Evolutionary conservation across 2,329 filamentous ascomycete species (phyloP).

Genomic region (Davidsoniella neocaledoniae): DNA sequence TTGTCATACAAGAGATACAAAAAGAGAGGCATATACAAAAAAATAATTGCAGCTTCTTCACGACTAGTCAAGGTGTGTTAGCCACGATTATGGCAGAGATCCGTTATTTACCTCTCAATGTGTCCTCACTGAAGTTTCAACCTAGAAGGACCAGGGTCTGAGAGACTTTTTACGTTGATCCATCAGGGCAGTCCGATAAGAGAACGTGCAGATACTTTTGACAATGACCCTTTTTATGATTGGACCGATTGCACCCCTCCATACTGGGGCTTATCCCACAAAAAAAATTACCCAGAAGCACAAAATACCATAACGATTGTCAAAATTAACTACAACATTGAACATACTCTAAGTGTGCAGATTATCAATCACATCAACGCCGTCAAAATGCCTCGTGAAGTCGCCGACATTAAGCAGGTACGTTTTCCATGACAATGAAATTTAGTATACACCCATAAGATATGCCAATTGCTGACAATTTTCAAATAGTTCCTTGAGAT

Average conservation of each 20-base stretch:
- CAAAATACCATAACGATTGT: slow-evolving; percentile 12
- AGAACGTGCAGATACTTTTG: slow-evolving; percentile 1
- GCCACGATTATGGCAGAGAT: too few species aligned
- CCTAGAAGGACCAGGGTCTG: neutral
- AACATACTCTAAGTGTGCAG: slow-evolving; percentile 13
- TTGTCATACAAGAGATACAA: too few species aligned
- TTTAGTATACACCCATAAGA: neutral
- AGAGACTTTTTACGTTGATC: neutral
- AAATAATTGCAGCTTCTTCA: too few species aligned
- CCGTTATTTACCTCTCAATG: neutral
- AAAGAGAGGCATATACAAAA: too few species aligned
- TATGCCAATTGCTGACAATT: slow-evolving; percentile 6
- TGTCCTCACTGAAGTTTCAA: neutral
- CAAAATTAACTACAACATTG: slow-evolving; percentile 13
- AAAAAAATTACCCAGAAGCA: slow-evolving; percentile 10
- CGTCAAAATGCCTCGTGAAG: slow-evolving; percentile 88
- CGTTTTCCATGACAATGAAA: slow-evolving; percentile 13
- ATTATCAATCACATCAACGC: slow-evolving; percentile 13
- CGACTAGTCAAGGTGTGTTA: too few species aligned
- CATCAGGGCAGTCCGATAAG: slow-evolving; percentile 12
- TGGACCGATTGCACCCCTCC: slow-evolving; percentile 8
- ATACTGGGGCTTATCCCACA: slow-evolving; percentile 12
- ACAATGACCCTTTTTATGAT: neutral
- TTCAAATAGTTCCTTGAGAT: slow-evolving; percentile 89
- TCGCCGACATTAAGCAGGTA: slow-evolving; percentile 90